These are phyloP conservation scores for Picea abies DNA, from an alignment of 83 land plant genomes.

Conservation along the genomic window DNA sequence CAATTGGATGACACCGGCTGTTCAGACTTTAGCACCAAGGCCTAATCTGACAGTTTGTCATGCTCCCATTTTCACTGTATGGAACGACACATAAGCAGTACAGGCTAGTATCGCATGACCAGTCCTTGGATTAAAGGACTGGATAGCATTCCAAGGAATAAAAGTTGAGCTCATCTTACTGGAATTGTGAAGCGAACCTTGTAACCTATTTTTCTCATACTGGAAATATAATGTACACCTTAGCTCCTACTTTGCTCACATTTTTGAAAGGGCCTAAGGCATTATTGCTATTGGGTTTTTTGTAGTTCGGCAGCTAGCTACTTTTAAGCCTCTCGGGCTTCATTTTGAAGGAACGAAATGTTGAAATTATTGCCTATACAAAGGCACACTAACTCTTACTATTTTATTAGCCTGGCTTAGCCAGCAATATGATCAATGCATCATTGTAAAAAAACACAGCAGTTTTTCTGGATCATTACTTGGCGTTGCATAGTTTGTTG, in stretches of 20 bases:
- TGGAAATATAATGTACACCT: not conserved
- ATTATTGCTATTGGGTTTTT: not conserved
- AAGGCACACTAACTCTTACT: not conserved
- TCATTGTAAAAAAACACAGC: not conserved
- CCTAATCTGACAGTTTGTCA: slow-evolving; percentile 14
- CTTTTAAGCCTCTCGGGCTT: not conserved
- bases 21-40: slow-evolving; percentile 13
- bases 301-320: not conserved
- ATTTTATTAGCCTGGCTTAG: slow-evolving; percentile 2
- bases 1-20: slow-evolving; percentile 16
- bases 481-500: no score
- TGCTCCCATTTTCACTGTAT: slow-evolving; percentile 14
- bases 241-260: slow-evolving; percentile 14
- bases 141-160: not conserved
- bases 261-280: slow-evolving; percentile 10
- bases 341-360: slow-evolving; percentile 1
- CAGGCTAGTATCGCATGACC: not conserved
- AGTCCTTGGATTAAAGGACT: slow-evolving; percentile 6
- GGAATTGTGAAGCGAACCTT: not conserved
- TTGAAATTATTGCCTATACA: not conserved
- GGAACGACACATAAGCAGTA: not conserved
- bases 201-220: not conserved
- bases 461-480: no score
- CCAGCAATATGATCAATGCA: slow-evolving; percentile 11
- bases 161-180: not conserved